Percentiles rank a stretch among this genome's conserved stretches.
Conservation (phyloP, 2,329 filamentous ascomycete species). For the Nothopassalora personata region DNA sequence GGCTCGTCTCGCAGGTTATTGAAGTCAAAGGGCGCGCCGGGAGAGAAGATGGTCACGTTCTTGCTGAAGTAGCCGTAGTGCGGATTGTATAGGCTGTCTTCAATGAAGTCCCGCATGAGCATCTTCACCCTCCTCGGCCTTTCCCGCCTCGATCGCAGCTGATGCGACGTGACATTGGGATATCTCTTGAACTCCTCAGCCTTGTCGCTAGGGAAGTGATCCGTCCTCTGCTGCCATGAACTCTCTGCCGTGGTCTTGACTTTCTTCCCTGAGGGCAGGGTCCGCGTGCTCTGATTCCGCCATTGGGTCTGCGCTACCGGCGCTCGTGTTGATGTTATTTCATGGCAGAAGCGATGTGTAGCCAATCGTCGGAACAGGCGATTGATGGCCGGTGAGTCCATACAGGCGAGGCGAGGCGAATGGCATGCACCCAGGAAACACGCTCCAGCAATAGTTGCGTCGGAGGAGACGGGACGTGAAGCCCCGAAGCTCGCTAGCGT, state of each 20-base stretch:
- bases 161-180: constrained; percentile 77
- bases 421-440: neutral
- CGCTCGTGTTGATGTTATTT: constrained; percentile 51
- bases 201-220: constrained; percentile 70
- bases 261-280: constrained; percentile 6
- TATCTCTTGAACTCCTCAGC: constrained; percentile 74
- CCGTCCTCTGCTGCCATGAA: constrained; percentile 79
- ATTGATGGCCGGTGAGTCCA: constrained; percentile 76
- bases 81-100: constrained; percentile 55
- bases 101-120: constrained; percentile 95
- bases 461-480: constrained; percentile 10
- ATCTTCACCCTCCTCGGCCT: constrained; percentile 88
- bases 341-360: constrained; percentile 53
- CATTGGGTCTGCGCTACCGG: constrained; percentile 29
- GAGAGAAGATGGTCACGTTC: constrained; percentile 63
- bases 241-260: constrained; percentile 53
- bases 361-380: constrained; percentile 84
- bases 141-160: constrained; percentile 66
- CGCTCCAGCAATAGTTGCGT: constrained; percentile 1
- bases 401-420: constrained; percentile 33
- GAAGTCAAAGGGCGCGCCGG: constrained; percentile 89
- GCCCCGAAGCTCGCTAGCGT: constrained; percentile 1
- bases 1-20: constrained; percentile 73
- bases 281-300: constrained; percentile 12
- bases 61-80: constrained; percentile 33